Evolutionary conservation across 73 alveolate species (phyloP), one percentile per base, ranked within the genome.

Genomic region (Symbiodinium natans): DNA sequence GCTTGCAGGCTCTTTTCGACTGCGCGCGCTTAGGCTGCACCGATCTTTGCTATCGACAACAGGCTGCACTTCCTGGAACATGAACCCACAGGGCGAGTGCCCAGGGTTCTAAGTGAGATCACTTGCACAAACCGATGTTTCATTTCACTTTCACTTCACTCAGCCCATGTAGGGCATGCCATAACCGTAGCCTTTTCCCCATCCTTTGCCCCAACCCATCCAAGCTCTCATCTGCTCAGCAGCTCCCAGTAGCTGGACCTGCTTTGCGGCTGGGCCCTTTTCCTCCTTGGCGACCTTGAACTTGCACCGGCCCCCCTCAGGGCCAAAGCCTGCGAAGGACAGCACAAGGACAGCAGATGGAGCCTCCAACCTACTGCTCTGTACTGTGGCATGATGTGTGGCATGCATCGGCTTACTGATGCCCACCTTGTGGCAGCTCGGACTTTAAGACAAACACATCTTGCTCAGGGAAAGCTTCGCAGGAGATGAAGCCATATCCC

Each of bases 401-500:
- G n/a, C n/a, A n/a, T n/a, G n/a, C n/a, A n/a, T n/a, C n/a, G n/a
- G n/a, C n/a, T n/a, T n/a, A n/a, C n/a, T 6, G 21, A 10, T 52
- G 8, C 38, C 41, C 9, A 39, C 95, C 95, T 88, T 88, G 95
- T 15, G 95, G 95, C 85, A 88, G 86, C 86, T 88, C 95, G 56
- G 85, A 52, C 95, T 88, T 88, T 46, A 88, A 73, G 68, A 59
- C 95, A 68, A 88, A 88, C 46, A 88, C 95, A 31, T 88, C 95
- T n/a, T 88, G 95, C 46, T 88, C 95, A 21, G 93, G 93, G 46
- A 88, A 88, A 21, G 95, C 95, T 41, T 88, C 95, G 48, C 95
- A 88, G 48, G 84, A 31, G 86, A 88, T 88, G 95, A 88, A 88
- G 71, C 95, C 95, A 25, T 88, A 88, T 36, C 95, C 95, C 42